Conservation (phyloP, 1,284 basidiomycete genomes). For the Hymenochaete sp. region DNA sequence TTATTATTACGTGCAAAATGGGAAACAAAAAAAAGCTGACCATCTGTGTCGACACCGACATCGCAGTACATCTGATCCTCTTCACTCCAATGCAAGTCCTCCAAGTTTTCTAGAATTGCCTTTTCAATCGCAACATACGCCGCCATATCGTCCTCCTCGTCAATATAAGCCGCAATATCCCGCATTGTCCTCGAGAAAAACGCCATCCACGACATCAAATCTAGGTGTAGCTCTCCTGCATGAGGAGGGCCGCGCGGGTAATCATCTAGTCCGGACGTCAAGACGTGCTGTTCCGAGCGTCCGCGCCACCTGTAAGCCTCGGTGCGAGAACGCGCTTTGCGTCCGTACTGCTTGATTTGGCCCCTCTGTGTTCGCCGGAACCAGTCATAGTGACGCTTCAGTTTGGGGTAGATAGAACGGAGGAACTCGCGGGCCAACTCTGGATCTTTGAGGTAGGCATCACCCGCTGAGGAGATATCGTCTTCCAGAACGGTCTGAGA, state of each 20-base stretch:
- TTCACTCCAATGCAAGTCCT: conserved; percentile 91
- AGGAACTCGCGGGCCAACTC: conserved; percentile 62
- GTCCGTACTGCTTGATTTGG: conserved; percentile 83
- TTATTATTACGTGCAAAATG: conserved; percentile 1
- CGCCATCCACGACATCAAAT: conserved; percentile 92
- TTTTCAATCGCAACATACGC: conserved; percentile 72
- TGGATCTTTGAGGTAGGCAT: conserved; percentile 46
- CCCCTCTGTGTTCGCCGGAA: conserved; percentile 89
- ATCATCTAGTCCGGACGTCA: conserved; percentile 93
- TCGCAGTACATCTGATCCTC: conserved; percentile 90
- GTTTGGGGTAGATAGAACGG: conserved; percentile 69
- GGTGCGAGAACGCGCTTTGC: conserved; percentile 71
- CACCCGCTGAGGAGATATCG: conserved; percentile 28
- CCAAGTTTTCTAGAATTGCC: conserved; percentile 78
- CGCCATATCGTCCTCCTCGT: conserved; percentile 69
- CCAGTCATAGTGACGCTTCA: conserved; percentile 91
- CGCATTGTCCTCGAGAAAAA: conserved; percentile 88
- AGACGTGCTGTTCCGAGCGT: conserved; percentile 76
- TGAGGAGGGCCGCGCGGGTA: conserved; percentile 86
- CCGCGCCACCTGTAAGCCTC: conserved; percentile 95
- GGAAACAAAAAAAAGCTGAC: conserved; percentile 31
- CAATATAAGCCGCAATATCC: conserved; percentile 76
- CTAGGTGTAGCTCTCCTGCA: conserved; percentile 85
- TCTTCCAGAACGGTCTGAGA: conserved; percentile 38
- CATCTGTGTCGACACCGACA: conserved; percentile 74